Evolutionary conservation across 768 basidiomycete genomes (phyloP).

Genomic region (Lactarius deliciosus): DNA sequence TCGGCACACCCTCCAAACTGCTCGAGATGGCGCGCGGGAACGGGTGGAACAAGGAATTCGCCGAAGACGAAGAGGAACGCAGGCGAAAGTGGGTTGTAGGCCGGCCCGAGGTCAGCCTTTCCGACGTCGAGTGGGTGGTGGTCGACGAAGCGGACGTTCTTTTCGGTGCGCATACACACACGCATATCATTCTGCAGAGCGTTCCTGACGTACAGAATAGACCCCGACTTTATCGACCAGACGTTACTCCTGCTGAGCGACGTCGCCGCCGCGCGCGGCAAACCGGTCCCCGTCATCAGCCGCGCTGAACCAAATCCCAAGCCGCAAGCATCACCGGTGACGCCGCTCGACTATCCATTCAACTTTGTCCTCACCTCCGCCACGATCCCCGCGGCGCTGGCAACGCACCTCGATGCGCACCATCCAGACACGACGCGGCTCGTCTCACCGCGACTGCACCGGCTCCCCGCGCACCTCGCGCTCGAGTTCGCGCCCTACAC

Average conservation of each 20-base stretch:
- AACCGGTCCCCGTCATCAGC: conserved; percentile 37
- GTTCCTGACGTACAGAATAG: conserved; percentile 40
- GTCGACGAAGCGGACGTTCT: conserved; percentile 91
- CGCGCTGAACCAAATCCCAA: not conserved
- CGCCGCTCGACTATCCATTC: conserved; percentile 63
- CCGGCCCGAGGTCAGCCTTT: conserved; percentile 59
- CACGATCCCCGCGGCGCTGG: conserved; percentile 79
- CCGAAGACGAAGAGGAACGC: conserved; percentile 31
- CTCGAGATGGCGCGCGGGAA: conserved; percentile 57
- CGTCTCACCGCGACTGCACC: conserved; percentile 77
- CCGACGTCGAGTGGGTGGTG: conserved; percentile 82
- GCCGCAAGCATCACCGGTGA: conserved; percentile 9
- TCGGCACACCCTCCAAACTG: conserved; percentile 65
- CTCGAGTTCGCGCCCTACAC: conserved; percentile 76
- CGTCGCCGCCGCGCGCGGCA: conserved; percentile 62
- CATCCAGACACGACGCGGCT: conserved; percentile 71
- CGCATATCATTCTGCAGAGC: not conserved
- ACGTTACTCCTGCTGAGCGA: conserved; percentile 71
- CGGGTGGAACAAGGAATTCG: conserved; percentile 50
- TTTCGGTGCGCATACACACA: conserved; percentile 55
- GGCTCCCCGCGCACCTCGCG: conserved; percentile 65
- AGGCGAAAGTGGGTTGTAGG: conserved; percentile 44
- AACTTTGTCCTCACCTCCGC: conserved; percentile 81
- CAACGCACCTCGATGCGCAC: conserved; percentile 56
- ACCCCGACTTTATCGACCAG: conserved; percentile 77